Evolutionary conservation across 768 basidiomycete species (phyloP), one percentile per base, ranked within the genome.

Genomic region (Panellus pusillus): DNA sequence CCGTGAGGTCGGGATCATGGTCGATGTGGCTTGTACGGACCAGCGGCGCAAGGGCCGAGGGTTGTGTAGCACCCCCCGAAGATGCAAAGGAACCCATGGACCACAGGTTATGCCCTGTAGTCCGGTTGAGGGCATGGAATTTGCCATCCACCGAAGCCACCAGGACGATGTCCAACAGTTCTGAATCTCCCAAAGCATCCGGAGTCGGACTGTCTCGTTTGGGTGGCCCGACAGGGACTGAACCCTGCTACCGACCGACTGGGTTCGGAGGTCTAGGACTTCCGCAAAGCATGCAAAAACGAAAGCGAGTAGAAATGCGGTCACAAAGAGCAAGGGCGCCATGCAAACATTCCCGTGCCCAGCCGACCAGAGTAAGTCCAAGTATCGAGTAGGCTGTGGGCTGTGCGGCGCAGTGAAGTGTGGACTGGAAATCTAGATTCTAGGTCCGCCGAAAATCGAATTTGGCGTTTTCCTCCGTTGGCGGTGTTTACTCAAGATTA

Each of bases 111-210:
- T 80, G 79, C 0, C 96, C 96, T 0, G 87, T 87, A 0, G 87
- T 86, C 55, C 96, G 77, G 65, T 96, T 93, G 59, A 98, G 77
- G 0, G 93, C 97, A 74, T 98, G 95, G 31, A 99, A 86, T 53
- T 86, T 92, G 20, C 96, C 96, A 71, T 98, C 95, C 24, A 99
- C 86, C 7, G 93, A 93, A 1, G 94, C 91, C 11, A 96, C 81
- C 15, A 99, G 82, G 24, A 97, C 89, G 50, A 91, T 80, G 63
- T 96, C 89, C 54, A 93, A 69, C 11, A 96, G 72, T 45, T 87
- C 79, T 17, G 84, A 74, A 52, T 87, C 82, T 15, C 69, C 67
- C 9, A 68, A 55, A 46, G 67, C 59, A 50, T 66, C 65, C 11
- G 58, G 29, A 17, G 51, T 48, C 9, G 53, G 42, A 37, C 19